Evolutionary conservation across 345 rosid species (phyloP), one percentile per base, ranked within the genome.

Genomic region (Aurinia saxatilis): DNA sequence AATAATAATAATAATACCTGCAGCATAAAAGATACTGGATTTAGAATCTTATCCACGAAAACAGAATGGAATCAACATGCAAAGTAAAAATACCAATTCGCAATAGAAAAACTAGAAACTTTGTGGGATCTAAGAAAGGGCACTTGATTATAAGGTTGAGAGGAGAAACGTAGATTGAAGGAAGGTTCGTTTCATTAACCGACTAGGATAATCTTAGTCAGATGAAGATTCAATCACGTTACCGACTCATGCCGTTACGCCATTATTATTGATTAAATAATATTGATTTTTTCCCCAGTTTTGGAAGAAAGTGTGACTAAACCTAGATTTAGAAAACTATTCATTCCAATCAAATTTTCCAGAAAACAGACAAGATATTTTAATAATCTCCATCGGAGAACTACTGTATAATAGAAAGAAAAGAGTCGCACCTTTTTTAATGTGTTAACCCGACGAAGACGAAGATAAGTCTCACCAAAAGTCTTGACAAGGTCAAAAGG

Each of bases 221-320:
- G 60, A 64, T 29, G 52, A 50, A 15, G 61, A 60, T 42, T 68
- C 61, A 60, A 60, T 44, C 73, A 68, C 73, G 73, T 58, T 55
- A 68, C 73, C 73, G 73, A 68, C 66, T 66, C n/a, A 4, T 45
- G 52, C 64, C 51, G 51, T 58, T 7, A 5, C 31, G 5, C n/a
- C n/a, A 27, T 4, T 7, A 4, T 27, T 4, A 27, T 27, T 27
- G 31, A 39, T n/a, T n/a, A n/a, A n/a, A n/a, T n/a, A n/a, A n/a
- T n/a, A n/a, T n/a, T n/a, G n/a, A n/a, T n/a, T n/a, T n/a, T n/a
- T n/a, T n/a, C n/a, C n/a, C n/a, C n/a, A n/a, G n/a, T n/a, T n/a
- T n/a, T n/a, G n/a, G n/a, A n/a, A n/a, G n/a, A n/a, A n/a, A n/a
- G n/a, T n/a, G n/a, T n/a, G n/a, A n/a, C n/a, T n/a, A n/a, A n/a